Base-by-base conservation (phyloP, 495 filamentous ascomycete species). In the Trypethelium eluteriae region DNA sequence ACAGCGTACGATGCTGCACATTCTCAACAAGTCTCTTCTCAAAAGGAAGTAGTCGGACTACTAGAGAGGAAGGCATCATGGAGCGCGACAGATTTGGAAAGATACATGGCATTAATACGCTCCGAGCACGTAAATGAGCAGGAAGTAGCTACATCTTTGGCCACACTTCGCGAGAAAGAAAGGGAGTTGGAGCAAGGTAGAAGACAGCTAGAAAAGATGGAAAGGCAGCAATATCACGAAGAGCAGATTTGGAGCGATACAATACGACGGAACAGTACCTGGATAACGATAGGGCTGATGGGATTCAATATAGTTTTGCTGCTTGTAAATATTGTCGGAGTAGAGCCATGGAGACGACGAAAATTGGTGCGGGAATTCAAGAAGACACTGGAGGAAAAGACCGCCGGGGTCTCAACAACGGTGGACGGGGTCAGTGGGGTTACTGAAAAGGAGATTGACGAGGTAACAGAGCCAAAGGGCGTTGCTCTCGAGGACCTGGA, bases 231-330 rank as follows among this genome's bases (percentile, higher is more conserved):
- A 38, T 98, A 98, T 78, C 94, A 98, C 78, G 94, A 98, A 77
- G 94, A 98, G 78, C 94, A 98, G 81, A 96, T 98, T 59, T 98
- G 94, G 94, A 93, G 89, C 71, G 94, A 98, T 73, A 94, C 96
- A 74, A 98, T 98, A 74, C 83, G 94, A 50, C 81, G 94, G 67
- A 96, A 96, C 84, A 91, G 87, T 70, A 98, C 94, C 4, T 98
- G 94, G 94, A 92, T 94, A 34, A 98, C 94, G 2, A 97, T 95
- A 88, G 94, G 94, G 0, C 77, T 98, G 70, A 98, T 98, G 94
- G 93, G 94, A 6, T 83, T 98, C 53, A 98, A 98, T 71, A 88
- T 98, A 2, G 76, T 98, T 47, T 74, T 98, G 47, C 92, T 98
- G 75, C 75, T 98, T 53, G 83, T 92, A 57, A 86, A 96, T 72